Conservation (phyloP, 495 filamentous ascomycete genomes). For the Pyrenula massariospora region DNA sequence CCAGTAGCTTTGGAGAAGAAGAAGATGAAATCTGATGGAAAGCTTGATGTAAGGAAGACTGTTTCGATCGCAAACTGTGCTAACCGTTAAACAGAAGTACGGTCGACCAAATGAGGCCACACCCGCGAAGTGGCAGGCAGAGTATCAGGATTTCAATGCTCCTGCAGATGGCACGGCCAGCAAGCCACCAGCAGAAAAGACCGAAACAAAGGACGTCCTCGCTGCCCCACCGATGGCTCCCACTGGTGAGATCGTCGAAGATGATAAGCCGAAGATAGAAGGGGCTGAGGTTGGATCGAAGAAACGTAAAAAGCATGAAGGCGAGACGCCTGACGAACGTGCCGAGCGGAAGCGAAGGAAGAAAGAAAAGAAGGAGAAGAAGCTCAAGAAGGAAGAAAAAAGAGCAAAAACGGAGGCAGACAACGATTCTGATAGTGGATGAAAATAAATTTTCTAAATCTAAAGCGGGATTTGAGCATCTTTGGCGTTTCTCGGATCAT, state of each 20-base stretch:
- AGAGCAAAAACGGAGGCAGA: conserved; percentile 39
- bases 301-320: conserved; percentile 76
- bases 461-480: not conserved
- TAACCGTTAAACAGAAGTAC: conserved; percentile 52
- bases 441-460: not conserved
- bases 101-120: conserved; percentile 85
- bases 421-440: conserved; percentile 7
- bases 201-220: conserved; percentile 23
- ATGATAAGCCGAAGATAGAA: conserved; percentile 23
- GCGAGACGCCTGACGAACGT: conserved; percentile 64
- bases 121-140: conserved; percentile 76
- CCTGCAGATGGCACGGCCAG: conserved; percentile 29
- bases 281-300: conserved; percentile 22
- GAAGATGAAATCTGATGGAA: conserved; percentile 95
- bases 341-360: conserved; percentile 66
- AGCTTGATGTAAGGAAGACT: conserved; percentile 60
- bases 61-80: conserved; percentile 5
- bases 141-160: conserved; percentile 78
- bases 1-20: conserved; percentile 91
- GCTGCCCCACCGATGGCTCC: conserved; percentile 22
- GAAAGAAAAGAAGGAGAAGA: conserved; percentile 65
- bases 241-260: conserved; percentile 18
- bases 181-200: conserved; percentile 29
- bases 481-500: not conserved
- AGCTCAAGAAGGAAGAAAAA: conserved; percentile 49